Evolutionary conservation across 768 basidiomycete genomes (phyloP).

Genomic region (Rhodotorula graminis): DNA sequence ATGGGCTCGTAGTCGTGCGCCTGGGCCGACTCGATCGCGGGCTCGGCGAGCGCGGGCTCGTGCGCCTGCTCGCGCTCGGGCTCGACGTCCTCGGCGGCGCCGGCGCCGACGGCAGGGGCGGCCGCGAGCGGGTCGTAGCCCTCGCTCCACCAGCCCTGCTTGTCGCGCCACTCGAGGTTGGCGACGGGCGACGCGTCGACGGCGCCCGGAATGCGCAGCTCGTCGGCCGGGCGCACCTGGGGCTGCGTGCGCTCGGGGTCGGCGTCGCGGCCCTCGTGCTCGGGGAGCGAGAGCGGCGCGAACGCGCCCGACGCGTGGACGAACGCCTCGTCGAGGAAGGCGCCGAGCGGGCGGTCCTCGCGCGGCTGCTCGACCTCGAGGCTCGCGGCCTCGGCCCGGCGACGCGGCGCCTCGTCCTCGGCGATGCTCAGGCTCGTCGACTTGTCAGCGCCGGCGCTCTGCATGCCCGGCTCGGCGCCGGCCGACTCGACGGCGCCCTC

Average conservation of each 20-base stretch:
- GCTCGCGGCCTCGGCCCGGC: too few species aligned
- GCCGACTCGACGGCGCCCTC: neutral
- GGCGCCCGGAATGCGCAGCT: slow-evolving; percentile 3
- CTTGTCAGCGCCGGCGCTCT: too few species aligned
- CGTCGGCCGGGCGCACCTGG: neutral
- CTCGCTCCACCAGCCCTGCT: slow-evolving; percentile 23
- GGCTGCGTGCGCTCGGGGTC: neutral
- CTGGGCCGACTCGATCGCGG: slow-evolving; percentile 10
- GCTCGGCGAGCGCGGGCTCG: neutral
- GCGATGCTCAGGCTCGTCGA: neutral
- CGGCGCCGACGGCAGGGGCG: neutral
- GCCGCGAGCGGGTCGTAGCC: neutral
- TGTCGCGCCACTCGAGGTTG: slow-evolving; percentile 21
- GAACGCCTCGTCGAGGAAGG: slow-evolving; percentile 10
- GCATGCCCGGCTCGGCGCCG: too few species aligned
- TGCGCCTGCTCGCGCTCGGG: neutral
- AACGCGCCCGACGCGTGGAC: slow-evolving; percentile 5
- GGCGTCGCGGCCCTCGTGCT: too few species aligned
- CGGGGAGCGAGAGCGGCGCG: neutral
- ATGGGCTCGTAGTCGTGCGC: slow-evolving; percentile 2
- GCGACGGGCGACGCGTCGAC: slow-evolving; percentile 18
- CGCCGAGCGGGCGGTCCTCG: slow-evolving; percentile 7
- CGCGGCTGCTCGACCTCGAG: too few species aligned
- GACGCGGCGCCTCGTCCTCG: neutral
- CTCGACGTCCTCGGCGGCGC: too few species aligned